Base-by-base conservation (phyloP, 768 basidiomycete genomes). In the Tylopilus sp. region DNA sequence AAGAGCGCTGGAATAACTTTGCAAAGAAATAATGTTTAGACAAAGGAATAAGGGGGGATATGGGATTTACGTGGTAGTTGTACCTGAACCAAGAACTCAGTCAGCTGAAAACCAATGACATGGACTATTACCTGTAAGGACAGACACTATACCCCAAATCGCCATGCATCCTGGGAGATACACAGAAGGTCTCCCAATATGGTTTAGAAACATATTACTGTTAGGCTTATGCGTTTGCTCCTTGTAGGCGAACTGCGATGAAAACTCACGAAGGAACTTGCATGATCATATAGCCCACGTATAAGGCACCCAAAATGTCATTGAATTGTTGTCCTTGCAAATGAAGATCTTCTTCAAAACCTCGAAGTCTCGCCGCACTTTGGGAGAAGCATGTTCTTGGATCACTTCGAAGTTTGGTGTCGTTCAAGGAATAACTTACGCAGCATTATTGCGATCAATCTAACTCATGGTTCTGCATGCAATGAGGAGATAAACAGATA, bases 251-350 rank as follows among this genome's bases (percentile, higher is more conserved):
- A 31, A 31, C 31, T 13, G 31, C 5, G 13, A 12, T 25, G 61
- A 4, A 11, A 4, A 69, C 83, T 61, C 58, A 85, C 82, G 83
- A 86, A 30, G 87, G 87, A 48, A 90, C 77, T 64, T 90, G 88
- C 86, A 88, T 88, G 35, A 87, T 67, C 51, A 85, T 85, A 61
- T 89, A 89, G 15, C 85, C 86, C 28, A 85, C 73, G 56, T 85
- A 86, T 43, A 86, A 74, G 46, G 85, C 79, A 38, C 83, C 83
- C 38, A 90, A 67, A 15, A 89, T 67, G 0, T 85, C 82, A 11
- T 81, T 77, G 61, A 88, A 90, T 57, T 89, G 75, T 47, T 75
- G 69, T 35, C 79, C 83, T 55, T 77, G 68, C 17, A 90, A 72
- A 35, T 78, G 69, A 26, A 90, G 74, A 65, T 90, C 87, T 44